Evolutionary conservation across 1,284 basidiomycete genomes (phyloP).

Genomic region (Cryptococcus wingfieldii): DNA sequence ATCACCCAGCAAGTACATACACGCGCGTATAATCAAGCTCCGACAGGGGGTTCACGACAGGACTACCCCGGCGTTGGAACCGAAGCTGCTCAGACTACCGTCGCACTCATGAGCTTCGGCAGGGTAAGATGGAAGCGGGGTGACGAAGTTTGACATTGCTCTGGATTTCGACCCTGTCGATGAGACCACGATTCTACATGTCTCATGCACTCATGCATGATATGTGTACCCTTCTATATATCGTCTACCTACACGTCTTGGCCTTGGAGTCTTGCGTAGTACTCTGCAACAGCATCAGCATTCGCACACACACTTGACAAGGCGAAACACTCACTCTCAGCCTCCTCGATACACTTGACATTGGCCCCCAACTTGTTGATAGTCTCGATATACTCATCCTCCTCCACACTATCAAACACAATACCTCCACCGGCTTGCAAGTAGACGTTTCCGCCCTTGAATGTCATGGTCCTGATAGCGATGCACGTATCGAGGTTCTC

Average conservation of each 20-base stretch:
- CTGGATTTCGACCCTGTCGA: too few species aligned
- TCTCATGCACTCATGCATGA: too few species aligned
- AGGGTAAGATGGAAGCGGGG: too few species aligned
- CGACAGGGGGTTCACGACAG: too few species aligned
- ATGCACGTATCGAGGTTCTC: slow-evolving; percentile 99
- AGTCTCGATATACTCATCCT: slow-evolving; percentile 94
- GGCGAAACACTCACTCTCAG: slow-evolving; percentile 67
- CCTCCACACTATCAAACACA: slow-evolving; percentile 94
- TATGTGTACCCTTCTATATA: neutral
- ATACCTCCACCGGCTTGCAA: slow-evolving; percentile 97
- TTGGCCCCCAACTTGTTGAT: slow-evolving; percentile 92
- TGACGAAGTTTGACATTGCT: too few species aligned
- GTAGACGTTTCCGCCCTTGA: slow-evolving; percentile 89
- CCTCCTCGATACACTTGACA: slow-evolving; percentile 74
- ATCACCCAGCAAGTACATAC: too few species aligned
- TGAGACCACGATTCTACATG: too few species aligned
- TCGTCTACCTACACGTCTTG: neutral
- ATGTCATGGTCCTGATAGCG: slow-evolving; percentile 96
- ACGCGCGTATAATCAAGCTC: too few species aligned
- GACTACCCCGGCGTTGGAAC: too few species aligned
- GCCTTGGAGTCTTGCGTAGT: slow-evolving; percentile 22
- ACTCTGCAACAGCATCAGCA: slow-evolving; percentile 14
- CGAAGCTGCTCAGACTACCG: too few species aligned
- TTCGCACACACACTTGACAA: neutral
- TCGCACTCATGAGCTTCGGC: too few species aligned